Conservation (phyloP, 78 protist genomes). For the Paulinella micropora region DNA sequence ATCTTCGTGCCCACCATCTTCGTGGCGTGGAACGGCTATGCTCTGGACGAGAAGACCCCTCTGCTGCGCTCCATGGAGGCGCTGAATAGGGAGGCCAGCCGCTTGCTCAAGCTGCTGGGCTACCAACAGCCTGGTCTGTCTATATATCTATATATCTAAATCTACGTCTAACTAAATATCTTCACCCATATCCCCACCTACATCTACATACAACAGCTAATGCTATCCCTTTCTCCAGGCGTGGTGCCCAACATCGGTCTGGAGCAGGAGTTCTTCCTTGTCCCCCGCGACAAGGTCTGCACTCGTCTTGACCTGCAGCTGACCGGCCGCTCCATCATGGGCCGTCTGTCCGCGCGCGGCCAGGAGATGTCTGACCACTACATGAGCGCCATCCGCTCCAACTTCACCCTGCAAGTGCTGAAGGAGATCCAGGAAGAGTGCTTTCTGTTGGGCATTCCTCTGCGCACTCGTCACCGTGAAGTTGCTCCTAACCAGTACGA, state of each 20-base stretch:
- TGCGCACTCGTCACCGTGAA: slow-evolving; percentile 69
- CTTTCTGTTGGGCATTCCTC: slow-evolving; percentile 70
- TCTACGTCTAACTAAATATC: too few species aligned
- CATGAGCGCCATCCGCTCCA: slow-evolving; percentile 51
- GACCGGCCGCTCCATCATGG: slow-evolving; percentile 24
- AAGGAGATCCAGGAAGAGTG: slow-evolving; percentile 50
- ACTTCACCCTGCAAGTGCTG: slow-evolving; percentile 27
- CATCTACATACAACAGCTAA: too few species aligned
- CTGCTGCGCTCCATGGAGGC: slow-evolving; percentile 48
- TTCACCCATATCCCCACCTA: too few species aligned
- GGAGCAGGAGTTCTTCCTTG: slow-evolving; percentile 78
- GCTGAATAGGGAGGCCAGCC: neutral
- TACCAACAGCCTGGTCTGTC: neutral
- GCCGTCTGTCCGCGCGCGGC: slow-evolving; percentile 51
- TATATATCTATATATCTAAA: too few species aligned
- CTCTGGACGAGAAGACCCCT: slow-evolving; percentile 77
- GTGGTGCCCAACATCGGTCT: too few species aligned
- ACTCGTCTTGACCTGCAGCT: slow-evolving; percentile 62
- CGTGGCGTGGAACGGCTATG: slow-evolving; percentile 54
- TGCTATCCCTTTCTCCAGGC: too few species aligned
- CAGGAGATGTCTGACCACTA: slow-evolving; percentile 80
- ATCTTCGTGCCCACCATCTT: slow-evolving; percentile 57
- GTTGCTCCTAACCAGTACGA: slow-evolving; percentile 89
- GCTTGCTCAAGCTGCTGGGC: slow-evolving; percentile 4
- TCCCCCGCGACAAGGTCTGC: slow-evolving; percentile 52